Conservation (phyloP, 352 stramenopile species). For the Globisporangium abappressorium region DNA sequence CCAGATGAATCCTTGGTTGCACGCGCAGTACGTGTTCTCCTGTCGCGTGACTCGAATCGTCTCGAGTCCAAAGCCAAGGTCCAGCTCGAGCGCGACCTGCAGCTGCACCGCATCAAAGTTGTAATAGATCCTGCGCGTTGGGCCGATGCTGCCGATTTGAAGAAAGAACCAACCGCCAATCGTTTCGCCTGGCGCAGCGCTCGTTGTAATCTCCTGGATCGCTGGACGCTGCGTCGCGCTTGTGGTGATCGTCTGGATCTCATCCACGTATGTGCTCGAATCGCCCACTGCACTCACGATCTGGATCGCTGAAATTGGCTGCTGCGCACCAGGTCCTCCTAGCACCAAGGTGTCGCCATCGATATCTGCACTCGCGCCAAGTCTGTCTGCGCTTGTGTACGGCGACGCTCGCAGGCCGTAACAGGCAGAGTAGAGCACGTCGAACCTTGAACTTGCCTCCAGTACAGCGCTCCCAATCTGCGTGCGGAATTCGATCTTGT, state of each 20-base stretch:
- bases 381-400: slow-evolving; percentile 47
- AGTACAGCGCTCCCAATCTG: slow-evolving; percentile 38
- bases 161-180: slow-evolving; percentile 76
- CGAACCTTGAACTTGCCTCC: slow-evolving; percentile 49
- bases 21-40: slow-evolving; percentile 71
- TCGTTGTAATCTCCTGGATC: slow-evolving; percentile 70
- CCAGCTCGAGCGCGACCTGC: slow-evolving; percentile 64
- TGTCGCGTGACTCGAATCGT: slow-evolving; percentile 53
- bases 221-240: slow-evolving; percentile 50
- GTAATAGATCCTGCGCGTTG: slow-evolving; percentile 55
- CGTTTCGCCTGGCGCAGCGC: slow-evolving; percentile 54
- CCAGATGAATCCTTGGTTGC: slow-evolving; percentile 71
- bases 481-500: slow-evolving; percentile 56
- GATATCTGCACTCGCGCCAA: slow-evolving; percentile 70
- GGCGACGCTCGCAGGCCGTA: slow-evolving; percentile 65
- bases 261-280: slow-evolving; percentile 48
- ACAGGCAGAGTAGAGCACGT: slow-evolving; percentile 69
- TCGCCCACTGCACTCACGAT: slow-evolving; percentile 60
- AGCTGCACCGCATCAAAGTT: slow-evolving; percentile 72
- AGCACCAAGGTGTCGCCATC: slow-evolving; percentile 66
- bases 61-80: slow-evolving; percentile 64
- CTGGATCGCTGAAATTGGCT: slow-evolving; percentile 66
- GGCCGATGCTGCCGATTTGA: slow-evolving; percentile 46
- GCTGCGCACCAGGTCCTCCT: slow-evolving; percentile 52
- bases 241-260: slow-evolving; percentile 70